Percentiles rank a stretch among this genome's conserved stretches.
phyloP scores from a whole-genome alignment of 225 moss, liverwort and hornwort species.

The Polytrichum formosum region DNA sequence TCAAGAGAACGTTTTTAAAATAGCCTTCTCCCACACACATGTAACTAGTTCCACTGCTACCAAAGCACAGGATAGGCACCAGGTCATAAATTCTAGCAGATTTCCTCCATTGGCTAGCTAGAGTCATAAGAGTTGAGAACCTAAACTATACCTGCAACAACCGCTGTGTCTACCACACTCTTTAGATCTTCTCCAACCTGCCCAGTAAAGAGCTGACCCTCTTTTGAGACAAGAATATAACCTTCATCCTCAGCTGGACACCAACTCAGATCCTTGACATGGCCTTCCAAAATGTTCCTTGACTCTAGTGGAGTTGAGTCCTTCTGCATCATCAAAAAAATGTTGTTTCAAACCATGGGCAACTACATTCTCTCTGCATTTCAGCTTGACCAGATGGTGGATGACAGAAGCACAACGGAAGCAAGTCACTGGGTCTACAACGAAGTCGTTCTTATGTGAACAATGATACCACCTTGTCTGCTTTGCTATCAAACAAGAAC shows the following conservation, averaged over 20 bases:
- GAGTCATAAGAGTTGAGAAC: constrained; percentile 1
- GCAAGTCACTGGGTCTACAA: background rate
- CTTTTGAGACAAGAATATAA: constrained; percentile 64
- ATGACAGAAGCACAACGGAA: background rate
- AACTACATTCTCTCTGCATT: background rate
- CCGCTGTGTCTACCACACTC: constrained; percentile 49
- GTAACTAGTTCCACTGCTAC: too few species aligned
- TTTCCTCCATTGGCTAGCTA: background rate
- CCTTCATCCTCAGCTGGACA: constrained; percentile 57
- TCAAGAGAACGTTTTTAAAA: too few species aligned
- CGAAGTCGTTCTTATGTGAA: too few species aligned
- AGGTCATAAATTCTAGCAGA: too few species aligned
- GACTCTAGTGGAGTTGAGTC: constrained; percentile 63
- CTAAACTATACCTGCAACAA: constrained; percentile 62
- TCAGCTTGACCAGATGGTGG: background rate
- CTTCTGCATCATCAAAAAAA: constrained; percentile 43
- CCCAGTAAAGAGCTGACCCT: constrained; percentile 68
- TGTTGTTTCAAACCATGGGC: background rate
- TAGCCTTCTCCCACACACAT: too few species aligned
- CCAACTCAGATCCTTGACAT: constrained; percentile 82
- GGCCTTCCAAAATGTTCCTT: constrained; percentile 43
- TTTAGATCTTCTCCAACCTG: constrained; percentile 58
- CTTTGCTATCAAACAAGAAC: too few species aligned
- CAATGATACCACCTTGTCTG: too few species aligned
- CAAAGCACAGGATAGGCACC: too few species aligned